Conservation (phyloP, 148 eudicot genomes). For the Cornus florida region DNA sequence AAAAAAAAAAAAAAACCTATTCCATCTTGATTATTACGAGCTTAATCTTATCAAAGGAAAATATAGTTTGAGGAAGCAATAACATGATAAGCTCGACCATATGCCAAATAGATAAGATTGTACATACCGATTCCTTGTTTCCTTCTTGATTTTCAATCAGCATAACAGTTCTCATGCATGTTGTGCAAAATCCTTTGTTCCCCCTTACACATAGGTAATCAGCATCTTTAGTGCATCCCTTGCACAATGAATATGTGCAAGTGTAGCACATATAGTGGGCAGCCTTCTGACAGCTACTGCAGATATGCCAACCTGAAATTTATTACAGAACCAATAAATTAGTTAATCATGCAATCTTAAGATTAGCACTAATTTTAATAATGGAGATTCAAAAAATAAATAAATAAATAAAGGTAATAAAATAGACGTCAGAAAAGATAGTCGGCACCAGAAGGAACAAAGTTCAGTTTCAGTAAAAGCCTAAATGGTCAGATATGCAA, state of each 20-base stretch:
- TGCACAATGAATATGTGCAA: constrained; percentile 87
- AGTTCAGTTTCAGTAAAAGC: neutral
- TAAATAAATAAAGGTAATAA: neutral
- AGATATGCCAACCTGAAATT: constrained; percentile 96
- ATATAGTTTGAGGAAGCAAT: constrained; percentile 5
- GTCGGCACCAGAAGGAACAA: neutral
- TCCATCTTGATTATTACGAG: neutral
- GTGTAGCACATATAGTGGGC: constrained; percentile 92
- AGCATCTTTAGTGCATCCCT: constrained; percentile 75
- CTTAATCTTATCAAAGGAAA: constrained; percentile 1
- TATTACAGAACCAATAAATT: constrained; percentile 18
- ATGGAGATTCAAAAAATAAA: neutral
- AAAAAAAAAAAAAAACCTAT: neutral
- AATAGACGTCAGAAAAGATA: neutral
- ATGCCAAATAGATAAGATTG: constrained; percentile 9
- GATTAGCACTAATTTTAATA: neutral
- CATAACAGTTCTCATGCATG: constrained; percentile 79
- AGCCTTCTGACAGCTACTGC: constrained; percentile 79
- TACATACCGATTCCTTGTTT: constrained; percentile 68
- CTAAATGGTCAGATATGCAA: neutral
- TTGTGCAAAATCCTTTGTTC: constrained; percentile 80
- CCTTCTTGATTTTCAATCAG: constrained; percentile 75
- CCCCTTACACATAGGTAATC: constrained; percentile 71
- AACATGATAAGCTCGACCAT: neutral
- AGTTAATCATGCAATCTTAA: neutral